Conservation (phyloP, 495 filamentous ascomycete genomes). For the Aspergillus mulundensis region DNA sequence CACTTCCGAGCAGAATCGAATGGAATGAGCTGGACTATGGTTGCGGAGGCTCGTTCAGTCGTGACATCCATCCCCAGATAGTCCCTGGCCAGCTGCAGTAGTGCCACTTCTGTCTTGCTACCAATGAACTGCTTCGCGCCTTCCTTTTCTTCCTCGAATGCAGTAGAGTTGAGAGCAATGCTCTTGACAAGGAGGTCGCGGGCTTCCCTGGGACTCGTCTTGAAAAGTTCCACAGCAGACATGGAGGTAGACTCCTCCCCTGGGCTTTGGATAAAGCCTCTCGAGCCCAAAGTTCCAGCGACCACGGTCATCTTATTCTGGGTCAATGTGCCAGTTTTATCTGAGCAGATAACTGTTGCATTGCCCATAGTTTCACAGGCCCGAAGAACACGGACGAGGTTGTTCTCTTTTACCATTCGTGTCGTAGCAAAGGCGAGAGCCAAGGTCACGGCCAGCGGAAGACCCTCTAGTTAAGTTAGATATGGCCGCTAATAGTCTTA, state of each 20-base stretch:
- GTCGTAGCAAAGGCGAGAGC: conserved; percentile 69
- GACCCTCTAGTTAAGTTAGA: conserved; percentile 46
- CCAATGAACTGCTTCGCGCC: conserved; percentile 58
- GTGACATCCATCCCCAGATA: conserved; percentile 61
- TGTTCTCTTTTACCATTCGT: conserved; percentile 66
- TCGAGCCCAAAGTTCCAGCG: conserved; percentile 55
- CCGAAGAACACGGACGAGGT: conserved; percentile 60
- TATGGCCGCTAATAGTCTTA: background rate
- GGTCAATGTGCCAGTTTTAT: conserved; percentile 69
- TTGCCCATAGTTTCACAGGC: conserved; percentile 73
- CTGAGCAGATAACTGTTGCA: conserved; percentile 64
- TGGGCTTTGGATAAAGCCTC: conserved; percentile 45
- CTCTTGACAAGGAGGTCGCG: conserved; percentile 54
- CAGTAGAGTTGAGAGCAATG: conserved; percentile 63
- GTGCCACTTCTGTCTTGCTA: conserved; percentile 70
- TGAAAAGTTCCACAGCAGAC: conserved; percentile 33
- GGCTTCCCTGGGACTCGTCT: conserved; percentile 33
- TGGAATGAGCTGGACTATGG: conserved; percentile 60
- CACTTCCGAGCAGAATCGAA: conserved; percentile 68
- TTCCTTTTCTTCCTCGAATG: conserved; percentile 58
- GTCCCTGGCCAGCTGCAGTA: conserved; percentile 57
- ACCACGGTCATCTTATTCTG: conserved; percentile 72
- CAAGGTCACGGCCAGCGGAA: conserved; percentile 63
- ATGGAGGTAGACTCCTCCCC: conserved; percentile 21
- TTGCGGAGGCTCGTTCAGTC: conserved; percentile 54